Percentiles rank a stretch among this genome's conserved stretches.
These are phyloP conservation scores for Phaseolus coccineus DNA, from an alignment of 331 rosid genomes.

Conservation along the genomic window DNA sequence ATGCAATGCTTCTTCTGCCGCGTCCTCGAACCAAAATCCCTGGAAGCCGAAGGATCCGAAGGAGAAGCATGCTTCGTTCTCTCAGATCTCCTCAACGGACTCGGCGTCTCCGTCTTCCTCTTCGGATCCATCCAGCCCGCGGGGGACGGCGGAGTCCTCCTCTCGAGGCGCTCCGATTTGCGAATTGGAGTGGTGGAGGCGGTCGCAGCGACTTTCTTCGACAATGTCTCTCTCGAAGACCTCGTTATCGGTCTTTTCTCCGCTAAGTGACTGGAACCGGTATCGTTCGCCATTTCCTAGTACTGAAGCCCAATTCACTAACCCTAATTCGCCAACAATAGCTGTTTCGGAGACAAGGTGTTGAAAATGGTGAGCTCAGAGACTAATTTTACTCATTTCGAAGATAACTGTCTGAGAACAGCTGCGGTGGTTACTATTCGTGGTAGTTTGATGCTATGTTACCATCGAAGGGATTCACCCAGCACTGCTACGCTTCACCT, in stretches of 20 bases:
- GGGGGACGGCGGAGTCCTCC: conserved; percentile 39
- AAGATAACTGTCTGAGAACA: too few relatives aligned
- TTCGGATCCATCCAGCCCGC: conserved; percentile 46
- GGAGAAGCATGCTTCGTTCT: conserved; percentile 46
- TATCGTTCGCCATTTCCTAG: not conserved
- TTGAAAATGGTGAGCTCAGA: not conserved
- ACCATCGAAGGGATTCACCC: not conserved
- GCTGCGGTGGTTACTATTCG: too few relatives aligned
- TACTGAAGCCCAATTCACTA: not conserved
- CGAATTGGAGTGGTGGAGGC: conserved; percentile 34
- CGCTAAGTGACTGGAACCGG: not conserved
- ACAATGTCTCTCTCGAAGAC: conserved; percentile 58
- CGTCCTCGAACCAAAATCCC: conserved; percentile 32
- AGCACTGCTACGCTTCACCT: not conserved
- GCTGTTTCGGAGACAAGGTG: not conserved
- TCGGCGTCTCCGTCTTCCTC: conserved; percentile 44
- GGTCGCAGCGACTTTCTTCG: conserved; percentile 46
- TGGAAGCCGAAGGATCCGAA: conserved; percentile 46
- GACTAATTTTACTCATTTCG: too few relatives aligned
- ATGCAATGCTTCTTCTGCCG: conserved; percentile 43
- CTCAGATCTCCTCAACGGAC: conserved; percentile 73
- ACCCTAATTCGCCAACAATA: conserved; percentile 34
- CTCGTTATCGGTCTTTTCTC: conserved; percentile 29
- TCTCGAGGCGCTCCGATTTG: conserved; percentile 59
- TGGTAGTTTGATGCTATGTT: too few relatives aligned